Conservation (phyloP, 2,329 filamentous ascomycete species). For the Ceratocystis papillata region DNA sequence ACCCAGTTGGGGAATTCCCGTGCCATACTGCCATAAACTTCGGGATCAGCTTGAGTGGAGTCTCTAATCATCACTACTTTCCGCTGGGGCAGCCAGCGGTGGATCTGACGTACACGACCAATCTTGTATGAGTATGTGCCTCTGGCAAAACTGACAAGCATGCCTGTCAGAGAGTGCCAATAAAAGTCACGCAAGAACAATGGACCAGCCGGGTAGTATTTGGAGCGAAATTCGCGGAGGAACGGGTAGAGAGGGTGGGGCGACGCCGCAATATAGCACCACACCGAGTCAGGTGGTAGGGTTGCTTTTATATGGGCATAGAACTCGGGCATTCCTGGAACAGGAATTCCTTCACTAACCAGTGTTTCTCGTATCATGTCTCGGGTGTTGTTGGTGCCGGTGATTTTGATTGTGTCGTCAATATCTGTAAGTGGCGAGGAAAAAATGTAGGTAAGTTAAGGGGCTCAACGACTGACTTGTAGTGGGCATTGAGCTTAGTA, state of each 20-base stretch:
- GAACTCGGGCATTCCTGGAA: slow-evolving; percentile 73
- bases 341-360: slow-evolving; percentile 58
- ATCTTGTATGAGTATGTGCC: slow-evolving; percentile 81
- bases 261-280: slow-evolving; percentile 89
- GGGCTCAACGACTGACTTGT: too few relatives aligned
- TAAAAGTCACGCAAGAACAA: slow-evolving; percentile 75
- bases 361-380: slow-evolving; percentile 81
- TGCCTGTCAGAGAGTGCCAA: slow-evolving; percentile 72
- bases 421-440: slow-evolving; percentile 48
- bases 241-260: slow-evolving; percentile 93
- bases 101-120: slow-evolving; percentile 64
- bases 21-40: slow-evolving; percentile 73
- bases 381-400: slow-evolving; percentile 65
- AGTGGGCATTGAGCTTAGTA: neutral
- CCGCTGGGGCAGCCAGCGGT: slow-evolving; percentile 64
- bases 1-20: slow-evolving; percentile 64
- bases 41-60: slow-evolving; percentile 82
- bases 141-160: slow-evolving; percentile 67
- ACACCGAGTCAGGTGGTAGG: slow-evolving; percentile 52
- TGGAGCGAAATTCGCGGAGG: slow-evolving; percentile 60
- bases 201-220: slow-evolving; percentile 64
- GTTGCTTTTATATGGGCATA: slow-evolving; percentile 55
- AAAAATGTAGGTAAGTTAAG: slow-evolving; percentile 24
- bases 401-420: slow-evolving; percentile 92
- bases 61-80: slow-evolving; percentile 81